Evolutionary conservation across 345 rosid species (phyloP).

Genomic region (Psidium guajava): DNA sequence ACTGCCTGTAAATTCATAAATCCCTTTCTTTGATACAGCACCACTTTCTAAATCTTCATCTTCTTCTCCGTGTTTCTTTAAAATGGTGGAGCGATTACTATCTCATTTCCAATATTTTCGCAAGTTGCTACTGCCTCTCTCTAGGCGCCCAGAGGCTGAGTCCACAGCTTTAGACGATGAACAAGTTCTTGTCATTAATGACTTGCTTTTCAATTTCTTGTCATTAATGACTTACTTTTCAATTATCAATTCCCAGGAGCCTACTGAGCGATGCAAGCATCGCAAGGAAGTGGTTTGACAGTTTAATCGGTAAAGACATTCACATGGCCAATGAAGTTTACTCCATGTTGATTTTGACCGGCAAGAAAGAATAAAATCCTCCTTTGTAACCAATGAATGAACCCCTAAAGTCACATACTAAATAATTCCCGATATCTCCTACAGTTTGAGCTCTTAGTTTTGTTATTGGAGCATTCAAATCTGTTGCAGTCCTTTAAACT

Average conservation of each 20-base stretch:
- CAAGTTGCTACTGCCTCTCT: not conserved
- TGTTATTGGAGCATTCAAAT: not conserved
- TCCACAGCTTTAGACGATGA: not conserved
- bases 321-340: constrained; percentile 59
- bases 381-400: too few relatives aligned
- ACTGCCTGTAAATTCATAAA: not conserved
- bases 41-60: not conserved
- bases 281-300: too few relatives aligned
- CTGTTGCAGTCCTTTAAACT: not conserved
- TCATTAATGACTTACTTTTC: not conserved
- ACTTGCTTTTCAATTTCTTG: too few relatives aligned
- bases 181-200: too few relatives aligned
- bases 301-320: constrained; percentile 10
- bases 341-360: constrained; percentile 65
- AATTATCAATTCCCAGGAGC: constrained; percentile 18
- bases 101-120: not conserved
- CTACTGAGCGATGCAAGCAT: constrained; percentile 15
- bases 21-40: not conserved
- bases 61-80: not conserved
- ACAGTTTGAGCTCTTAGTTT: not conserved
- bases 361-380: constrained; percentile 27
- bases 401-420: too few relatives aligned
- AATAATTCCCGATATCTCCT: not conserved
- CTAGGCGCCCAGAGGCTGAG: not conserved
- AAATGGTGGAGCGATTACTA: not conserved